Percentiles rank a stretch among this genome's conserved stretches.
Evolutionary conservation across 768 basidiomycete genomes (phyloP).

Genomic region (Amanita brunnescens): DNA sequence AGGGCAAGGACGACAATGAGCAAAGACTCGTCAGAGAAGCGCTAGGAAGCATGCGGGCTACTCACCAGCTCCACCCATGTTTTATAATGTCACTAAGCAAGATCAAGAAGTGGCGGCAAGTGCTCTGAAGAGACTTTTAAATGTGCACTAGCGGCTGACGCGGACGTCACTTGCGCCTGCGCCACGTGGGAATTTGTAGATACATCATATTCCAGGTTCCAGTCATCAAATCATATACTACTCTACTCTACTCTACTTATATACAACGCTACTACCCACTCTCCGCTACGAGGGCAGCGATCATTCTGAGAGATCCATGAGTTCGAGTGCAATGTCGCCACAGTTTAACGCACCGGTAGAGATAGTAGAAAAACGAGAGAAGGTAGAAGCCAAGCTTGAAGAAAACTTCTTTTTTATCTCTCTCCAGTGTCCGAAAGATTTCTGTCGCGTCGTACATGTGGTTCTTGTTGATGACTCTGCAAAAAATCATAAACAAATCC

Average conservation of each 20-base stretch:
- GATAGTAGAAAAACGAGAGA: conserved; percentile 85
- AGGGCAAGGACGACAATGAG: conserved; percentile 4
- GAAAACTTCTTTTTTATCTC: conserved; percentile 94
- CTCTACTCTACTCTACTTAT: too few species aligned
- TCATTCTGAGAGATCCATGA: conserved; percentile 46
- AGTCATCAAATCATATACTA: background rate
- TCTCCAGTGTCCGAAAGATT: conserved; percentile 89
- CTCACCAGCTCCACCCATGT: conserved; percentile 36
- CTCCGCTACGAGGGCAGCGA: conserved; percentile 73
- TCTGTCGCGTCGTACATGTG: conserved; percentile 99
- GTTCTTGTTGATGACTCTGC: conserved; percentile 50
- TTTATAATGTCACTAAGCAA: conserved; percentile 10
- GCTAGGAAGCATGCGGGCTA: conserved; percentile 7
- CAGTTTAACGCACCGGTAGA: conserved; percentile 60
- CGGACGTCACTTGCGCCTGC: background rate
- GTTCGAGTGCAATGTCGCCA: background rate
- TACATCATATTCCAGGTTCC: too few species aligned
- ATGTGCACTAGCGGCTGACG: background rate
- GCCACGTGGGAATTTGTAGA: conserved; percentile 1
- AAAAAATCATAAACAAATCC: background rate
- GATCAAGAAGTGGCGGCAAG: background rate
- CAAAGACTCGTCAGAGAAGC: conserved; percentile 8
- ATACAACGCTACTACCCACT: conserved; percentile 31
- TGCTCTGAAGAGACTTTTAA: background rate
- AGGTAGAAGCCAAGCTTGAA: conserved; percentile 91